Conservation (phyloP, 345 rosid genomes). For the Gossypium stocksii region DNA sequence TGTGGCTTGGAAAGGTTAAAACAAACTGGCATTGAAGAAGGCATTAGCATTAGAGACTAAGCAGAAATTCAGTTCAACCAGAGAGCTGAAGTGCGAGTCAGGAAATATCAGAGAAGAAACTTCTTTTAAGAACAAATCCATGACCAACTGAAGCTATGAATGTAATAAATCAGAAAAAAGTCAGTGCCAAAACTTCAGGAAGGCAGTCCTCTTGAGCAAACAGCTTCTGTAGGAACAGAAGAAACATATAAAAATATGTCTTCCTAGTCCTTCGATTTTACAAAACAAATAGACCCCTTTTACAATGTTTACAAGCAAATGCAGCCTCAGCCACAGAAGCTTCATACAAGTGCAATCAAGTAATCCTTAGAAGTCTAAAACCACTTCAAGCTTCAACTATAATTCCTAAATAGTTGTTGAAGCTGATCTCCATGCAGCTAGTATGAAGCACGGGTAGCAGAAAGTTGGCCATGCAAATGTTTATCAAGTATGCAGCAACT, state of each 20-base stretch:
- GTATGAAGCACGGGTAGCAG: too few species aligned
- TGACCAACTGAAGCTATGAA: background rate
- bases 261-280: background rate
- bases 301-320: background rate
- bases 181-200: background rate
- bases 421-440: too few species aligned
- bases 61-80: background rate
- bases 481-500: too few species aligned
- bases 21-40: background rate
- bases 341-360: background rate
- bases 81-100: background rate
- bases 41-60: background rate
- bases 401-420: conserved; percentile 5
- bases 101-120: background rate
- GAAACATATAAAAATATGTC: background rate
- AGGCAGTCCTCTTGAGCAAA: background rate
- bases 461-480: too few species aligned
- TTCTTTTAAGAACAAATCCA: background rate
- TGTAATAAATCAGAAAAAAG: background rate
- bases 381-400: background rate
- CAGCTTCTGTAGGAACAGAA: background rate
- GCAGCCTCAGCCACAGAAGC: background rate
- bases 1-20: background rate
- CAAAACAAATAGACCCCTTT: background rate
- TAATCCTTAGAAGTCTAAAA: background rate